Evolutionary conservation across 106 monocot species (phyloP), one percentile per base, ranked within the genome.

Genomic region (Vanilla planifolia): DNA sequence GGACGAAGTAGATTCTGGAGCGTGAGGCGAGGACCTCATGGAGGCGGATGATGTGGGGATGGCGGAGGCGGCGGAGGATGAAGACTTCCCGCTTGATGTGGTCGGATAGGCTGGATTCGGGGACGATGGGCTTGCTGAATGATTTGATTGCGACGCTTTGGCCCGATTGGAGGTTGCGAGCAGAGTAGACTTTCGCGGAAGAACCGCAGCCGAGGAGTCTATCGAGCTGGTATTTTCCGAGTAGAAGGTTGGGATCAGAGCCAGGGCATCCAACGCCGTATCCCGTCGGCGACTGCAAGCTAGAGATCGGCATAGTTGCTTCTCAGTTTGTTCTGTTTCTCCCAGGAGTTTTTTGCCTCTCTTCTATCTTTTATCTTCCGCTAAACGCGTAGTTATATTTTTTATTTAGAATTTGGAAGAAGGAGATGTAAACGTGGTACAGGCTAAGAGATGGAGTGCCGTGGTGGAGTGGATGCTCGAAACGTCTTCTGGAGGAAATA

Each of bases 151-250:
- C 68, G 5, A 69, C 25, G 25, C 14, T 47, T 13, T 59, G 59
- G 30, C 15, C 66, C 15, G 76, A 23, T 1, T 43, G 59, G 15
- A 85, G 41, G 52, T 85, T 67, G 14, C 77, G 65, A 9, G 85
- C 80, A 22, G 67, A 20, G 70, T 80, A 73, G 46, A 85, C 85
- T 63, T 85, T 85, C 13, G 66, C 77, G 67, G 80, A 80, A 55
- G 70, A 65, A 1, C 85, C 85, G 41, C 70, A 80, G n/a, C 80
- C 80, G 40, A 85, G 80, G 29, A 85, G 59, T 24, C 80, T 73
- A 6, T 80, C 85, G 13, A 85, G 73, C 77, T 85, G 80, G 73
- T 85, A 85, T 27, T 75, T 68, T 26, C 82, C 82, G 9, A 66
- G 61, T 11, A 82, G 62, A 3, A 82, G 2, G 16, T 30, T 55